Conservation (phyloP, 2,329 filamentous ascomycete genomes). For the Botrytis paeoniae region DNA sequence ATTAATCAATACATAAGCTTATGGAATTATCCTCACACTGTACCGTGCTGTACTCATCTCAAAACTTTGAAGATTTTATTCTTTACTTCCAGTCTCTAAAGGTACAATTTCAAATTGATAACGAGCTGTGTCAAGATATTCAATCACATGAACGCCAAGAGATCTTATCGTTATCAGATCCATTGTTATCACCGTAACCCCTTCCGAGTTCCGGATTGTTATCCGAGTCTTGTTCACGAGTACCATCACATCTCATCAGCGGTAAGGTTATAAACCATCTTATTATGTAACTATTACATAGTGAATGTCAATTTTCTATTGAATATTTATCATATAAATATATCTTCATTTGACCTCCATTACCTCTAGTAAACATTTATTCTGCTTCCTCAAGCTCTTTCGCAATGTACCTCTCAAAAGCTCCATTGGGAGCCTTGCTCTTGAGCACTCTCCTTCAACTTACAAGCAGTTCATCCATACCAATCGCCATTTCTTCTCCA, state of each 20-base stretch:
- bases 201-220: background rate
- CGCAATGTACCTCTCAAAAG: slow-evolving; percentile 30
- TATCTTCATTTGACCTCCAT: slow-evolving; percentile 5
- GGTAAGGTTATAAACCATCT: slow-evolving; percentile 5
- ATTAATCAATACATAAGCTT: background rate
- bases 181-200: background rate
- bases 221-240: background rate
- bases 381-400: background rate
- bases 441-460: slow-evolving; percentile 26
- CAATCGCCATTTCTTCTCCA: slow-evolving; percentile 25
- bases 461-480: slow-evolving; percentile 31
- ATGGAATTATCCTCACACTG: background rate
- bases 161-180: slow-evolving; percentile 16
- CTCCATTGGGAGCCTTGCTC: slow-evolving; percentile 19
- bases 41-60: background rate
- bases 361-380: background rate
- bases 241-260: background rate
- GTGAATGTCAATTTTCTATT: background rate
- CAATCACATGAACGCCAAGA: background rate
- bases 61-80: background rate
- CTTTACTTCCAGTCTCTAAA: background rate
- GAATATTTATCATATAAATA: background rate
- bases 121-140: background rate
- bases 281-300: background rate
- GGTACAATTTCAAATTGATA: background rate